Evolutionary conservation across 441 rosid genomes (phyloP), one percentile per base, ranked within the genome.

Genomic region (Heliophila coronopifolia): DNA sequence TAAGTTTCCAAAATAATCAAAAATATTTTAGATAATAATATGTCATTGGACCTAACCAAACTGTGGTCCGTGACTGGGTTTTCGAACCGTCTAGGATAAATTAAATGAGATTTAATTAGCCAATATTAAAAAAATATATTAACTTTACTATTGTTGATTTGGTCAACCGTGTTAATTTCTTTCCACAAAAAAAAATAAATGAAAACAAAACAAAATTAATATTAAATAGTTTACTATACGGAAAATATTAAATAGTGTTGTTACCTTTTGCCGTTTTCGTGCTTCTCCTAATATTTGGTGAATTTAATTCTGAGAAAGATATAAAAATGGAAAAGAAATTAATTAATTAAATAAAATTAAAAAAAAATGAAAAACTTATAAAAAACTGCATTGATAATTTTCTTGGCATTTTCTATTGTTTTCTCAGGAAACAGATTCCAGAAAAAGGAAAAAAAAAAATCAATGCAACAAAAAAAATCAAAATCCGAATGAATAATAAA

Each of bases 381-480:
- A 15, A 25, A 37, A 61, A 51, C 59, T 34, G 54, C 41, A 34
- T 19, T 44, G 58, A 24, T 59, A 3, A 38, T 19, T 17, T 44
- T 12, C 17, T 27, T 35, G 38, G 54, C 23, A 26, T 7, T 46
- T 44, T 43, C 26, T 7, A 8, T 2, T 23, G 26, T 16, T 24
- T 35, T 55, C 31, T 25, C 15, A 11, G 42, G 26, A 20, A 37
- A 38, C 8, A 45, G 30, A 56, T 17, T 36, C 11, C 37, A 9
- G 10, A 22, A 15, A n/a, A 22, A 41, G 0, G 13, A 9, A 2
- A 23, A 14, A 17, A 6, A 34, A 23, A 22, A 22, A 4, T 3
- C 0, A 23, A 33, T n/a, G n/a, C 5, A 24, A 3, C 12, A 50
- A 25, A 12, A 50, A 16, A 3, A 36, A 34, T 2, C 20, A 24